phyloP scores from a whole-genome alignment of 2,329 filamentous ascomycete genomes.

The Teratosphaeria gauchensis region DNA sequence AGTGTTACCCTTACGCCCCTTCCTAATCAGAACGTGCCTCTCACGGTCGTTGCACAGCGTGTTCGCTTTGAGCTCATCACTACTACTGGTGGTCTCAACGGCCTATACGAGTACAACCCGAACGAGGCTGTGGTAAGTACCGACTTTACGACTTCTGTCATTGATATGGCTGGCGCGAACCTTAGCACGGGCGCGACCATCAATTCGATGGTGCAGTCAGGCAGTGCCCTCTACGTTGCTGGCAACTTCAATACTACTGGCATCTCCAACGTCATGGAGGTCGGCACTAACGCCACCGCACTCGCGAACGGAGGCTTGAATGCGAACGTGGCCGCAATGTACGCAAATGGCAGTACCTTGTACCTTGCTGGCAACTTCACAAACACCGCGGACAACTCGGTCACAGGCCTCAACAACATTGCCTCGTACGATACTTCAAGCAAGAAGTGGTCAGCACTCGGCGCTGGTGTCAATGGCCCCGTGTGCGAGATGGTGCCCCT shows the following conservation, averaged over 20 bases:
- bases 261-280: constrained; percentile 66
- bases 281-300: constrained; percentile 54
- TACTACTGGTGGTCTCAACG: constrained; percentile 73
- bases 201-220: constrained; percentile 54
- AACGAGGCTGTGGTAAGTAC: constrained; percentile 47
- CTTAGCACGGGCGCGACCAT: constrained; percentile 61
- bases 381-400: constrained; percentile 54
- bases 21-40: constrained; percentile 50
- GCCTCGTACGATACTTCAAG: constrained; percentile 63
- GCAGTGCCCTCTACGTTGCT: constrained; percentile 61
- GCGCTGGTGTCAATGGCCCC: constrained; percentile 72
- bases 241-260: constrained; percentile 69
- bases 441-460: constrained; percentile 67
- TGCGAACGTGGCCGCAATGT: constrained; percentile 62
- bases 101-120: constrained; percentile 81
- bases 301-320: constrained; percentile 68
- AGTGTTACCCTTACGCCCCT: constrained; percentile 67
- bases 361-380: constrained; percentile 84
- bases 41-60: constrained; percentile 82
- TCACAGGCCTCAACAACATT: constrained; percentile 60
- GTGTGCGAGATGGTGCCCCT: constrained; percentile 69
- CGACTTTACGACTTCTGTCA: constrained; percentile 60
- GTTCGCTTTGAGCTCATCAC: constrained; percentile 68
- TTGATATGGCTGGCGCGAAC: constrained; percentile 65
- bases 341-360: constrained; percentile 54